phyloP scores from a whole-genome alignment of 1,139 yeast species.

The Geotrichum histeridarum region DNA sequence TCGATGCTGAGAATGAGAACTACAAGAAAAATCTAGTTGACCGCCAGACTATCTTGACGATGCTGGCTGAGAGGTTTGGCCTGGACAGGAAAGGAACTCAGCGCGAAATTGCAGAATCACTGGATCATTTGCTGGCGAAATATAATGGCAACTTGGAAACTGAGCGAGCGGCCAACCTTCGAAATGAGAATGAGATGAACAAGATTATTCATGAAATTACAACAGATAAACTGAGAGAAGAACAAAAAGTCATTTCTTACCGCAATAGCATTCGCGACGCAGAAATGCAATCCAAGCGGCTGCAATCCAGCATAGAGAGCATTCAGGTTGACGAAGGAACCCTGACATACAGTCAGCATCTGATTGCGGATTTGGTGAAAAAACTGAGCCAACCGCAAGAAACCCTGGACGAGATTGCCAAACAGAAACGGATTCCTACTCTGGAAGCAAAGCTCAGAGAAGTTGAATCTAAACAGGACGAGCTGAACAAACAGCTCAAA shows the following conservation, averaged over 20 bases:
- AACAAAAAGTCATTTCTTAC: constrained; percentile 42
- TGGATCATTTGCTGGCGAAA: background rate
- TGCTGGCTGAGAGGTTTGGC: constrained; percentile 8
- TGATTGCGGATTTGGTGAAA: constrained; percentile 37
- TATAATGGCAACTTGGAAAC: constrained; percentile 12
- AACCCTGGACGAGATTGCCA: constrained; percentile 30
- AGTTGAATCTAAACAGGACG: constrained; percentile 54
- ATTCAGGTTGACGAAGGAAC: constrained; percentile 43
- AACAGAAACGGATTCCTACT: constrained; percentile 41
- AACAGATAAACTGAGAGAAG: constrained; percentile 41
- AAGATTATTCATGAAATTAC: constrained; percentile 32
- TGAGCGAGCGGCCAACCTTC: constrained; percentile 8
- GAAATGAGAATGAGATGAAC: constrained; percentile 27
- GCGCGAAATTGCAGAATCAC: background rate
- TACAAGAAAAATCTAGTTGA: constrained; percentile 34
- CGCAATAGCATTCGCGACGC: constrained; percentile 37
- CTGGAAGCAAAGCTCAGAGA: constrained; percentile 41
- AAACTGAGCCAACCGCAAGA: constrained; percentile 28
- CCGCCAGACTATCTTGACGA: constrained; percentile 22
- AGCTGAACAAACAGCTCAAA: constrained; percentile 47
- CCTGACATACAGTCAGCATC: constrained; percentile 39
- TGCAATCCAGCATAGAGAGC: constrained; percentile 39
- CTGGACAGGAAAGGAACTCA: background rate
- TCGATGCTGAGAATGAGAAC: constrained; percentile 46
- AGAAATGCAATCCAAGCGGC: constrained; percentile 35